Evolutionary conservation across 83 land plant species (phyloP).

Genomic region (Thuja plicata): DNA sequence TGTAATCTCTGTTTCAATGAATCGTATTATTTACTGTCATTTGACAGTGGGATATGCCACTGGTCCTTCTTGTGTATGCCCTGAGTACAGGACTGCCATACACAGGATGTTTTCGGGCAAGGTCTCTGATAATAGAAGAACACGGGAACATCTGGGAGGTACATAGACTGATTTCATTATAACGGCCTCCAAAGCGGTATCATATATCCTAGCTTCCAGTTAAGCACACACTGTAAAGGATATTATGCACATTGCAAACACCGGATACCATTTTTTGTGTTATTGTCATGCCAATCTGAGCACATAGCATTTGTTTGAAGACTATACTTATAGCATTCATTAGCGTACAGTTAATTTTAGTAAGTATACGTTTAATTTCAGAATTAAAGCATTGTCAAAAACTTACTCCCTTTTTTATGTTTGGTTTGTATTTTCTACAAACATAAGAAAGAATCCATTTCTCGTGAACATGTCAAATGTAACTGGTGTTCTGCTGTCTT

Average conservation of each 20-base stretch:
- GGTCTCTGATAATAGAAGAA: neutral
- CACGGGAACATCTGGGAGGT: neutral
- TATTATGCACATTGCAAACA: neutral
- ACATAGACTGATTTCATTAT: neutral
- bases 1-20: neutral
- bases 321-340: neutral
- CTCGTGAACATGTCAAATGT: neutral
- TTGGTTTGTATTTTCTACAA: neutral
- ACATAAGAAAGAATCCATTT: neutral
- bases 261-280: neutral
- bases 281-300: neutral
- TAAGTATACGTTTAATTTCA: neutral
- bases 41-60: neutral
- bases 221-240: neutral
- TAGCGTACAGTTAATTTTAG: neutral
- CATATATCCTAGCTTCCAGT: neutral
- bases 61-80: neutral
- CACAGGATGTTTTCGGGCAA: neutral
- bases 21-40: neutral
- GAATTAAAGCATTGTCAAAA: neutral
- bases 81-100: neutral
- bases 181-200: neutral
- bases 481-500: neutral
- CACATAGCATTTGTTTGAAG: neutral
- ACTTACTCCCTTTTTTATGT: neutral